Evolutionary conservation across 225 moss, liverwort and hornwort genomes (phyloP).

Genomic region (Bryum argenteum): DNA sequence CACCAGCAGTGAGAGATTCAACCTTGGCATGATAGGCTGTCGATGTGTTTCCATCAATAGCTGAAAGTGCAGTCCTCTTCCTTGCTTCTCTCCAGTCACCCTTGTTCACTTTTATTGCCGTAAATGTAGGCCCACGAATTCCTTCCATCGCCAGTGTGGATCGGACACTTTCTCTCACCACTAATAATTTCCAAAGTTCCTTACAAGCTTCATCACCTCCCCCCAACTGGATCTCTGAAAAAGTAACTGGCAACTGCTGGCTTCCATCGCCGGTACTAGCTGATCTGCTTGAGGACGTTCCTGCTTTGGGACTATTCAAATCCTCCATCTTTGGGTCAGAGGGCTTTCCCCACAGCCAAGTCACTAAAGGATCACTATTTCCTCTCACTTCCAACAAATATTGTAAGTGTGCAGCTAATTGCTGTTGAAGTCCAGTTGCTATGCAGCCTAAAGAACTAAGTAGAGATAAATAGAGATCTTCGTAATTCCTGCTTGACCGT

Average conservation of each 20-base stretch:
- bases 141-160: conserved; percentile 93
- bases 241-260: conserved; percentile 46
- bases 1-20: conserved; percentile 27
- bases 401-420: conserved; percentile 81
- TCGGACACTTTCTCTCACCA: conserved; percentile 81
- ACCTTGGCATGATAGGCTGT: conserved; percentile 31
- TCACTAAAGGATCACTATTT: conserved; percentile 52
- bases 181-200: conserved; percentile 87
- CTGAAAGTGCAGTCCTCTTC: conserved; percentile 35
- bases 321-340: conserved; percentile 30
- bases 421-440: conserved; percentile 83
- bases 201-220: conserved; percentile 58
- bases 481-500: conserved; percentile 58
- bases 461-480: conserved; percentile 79
- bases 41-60: conserved; percentile 18
- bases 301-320: conserved; percentile 29
- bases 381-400: conserved; percentile 49
- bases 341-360: conserved; percentile 90
- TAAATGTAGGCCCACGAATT: conserved; percentile 61
- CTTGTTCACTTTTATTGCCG: conserved; percentile 28
- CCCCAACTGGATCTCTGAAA: conserved; percentile 63
- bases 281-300: conserved; percentile 26
- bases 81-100: conserved; percentile 60
- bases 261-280: conserved; percentile 31
- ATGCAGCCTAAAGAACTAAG: conserved; percentile 82